These are phyloP conservation scores for Pyricularia sp. DNA, from an alignment of 2,329 filamentous ascomycete genomes.

Conservation along the genomic window DNA sequence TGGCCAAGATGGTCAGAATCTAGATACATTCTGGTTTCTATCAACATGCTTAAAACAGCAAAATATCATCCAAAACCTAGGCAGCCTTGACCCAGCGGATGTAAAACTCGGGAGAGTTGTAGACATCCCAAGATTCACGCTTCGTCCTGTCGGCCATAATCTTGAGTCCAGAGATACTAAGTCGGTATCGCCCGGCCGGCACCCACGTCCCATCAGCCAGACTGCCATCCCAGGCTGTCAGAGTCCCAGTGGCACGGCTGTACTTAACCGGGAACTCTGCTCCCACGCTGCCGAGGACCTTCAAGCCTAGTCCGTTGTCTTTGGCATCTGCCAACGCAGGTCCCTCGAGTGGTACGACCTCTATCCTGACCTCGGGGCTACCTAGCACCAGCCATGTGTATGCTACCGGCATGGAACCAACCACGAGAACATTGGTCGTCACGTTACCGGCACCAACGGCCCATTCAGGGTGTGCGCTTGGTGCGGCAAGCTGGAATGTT, in stretches of 20 bases:
- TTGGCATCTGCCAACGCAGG: background rate
- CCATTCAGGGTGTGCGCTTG: background rate
- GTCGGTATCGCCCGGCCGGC: background rate
- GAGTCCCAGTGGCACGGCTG: background rate
- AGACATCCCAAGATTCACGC: background rate
- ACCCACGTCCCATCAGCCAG: background rate
- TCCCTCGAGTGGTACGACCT: background rate
- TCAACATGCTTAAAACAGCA: too few relatives aligned
- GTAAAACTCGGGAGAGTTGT: background rate
- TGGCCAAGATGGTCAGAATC: too few relatives aligned
- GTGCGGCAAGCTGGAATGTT: background rate
- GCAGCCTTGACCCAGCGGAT: background rate
- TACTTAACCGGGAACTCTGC: background rate
- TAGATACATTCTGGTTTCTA: too few relatives aligned
- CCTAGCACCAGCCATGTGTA: background rate
- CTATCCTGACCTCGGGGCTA: background rate
- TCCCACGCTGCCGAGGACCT: background rate
- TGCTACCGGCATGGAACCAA: background rate
- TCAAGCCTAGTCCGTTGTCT: background rate
- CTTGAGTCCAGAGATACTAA: background rate
- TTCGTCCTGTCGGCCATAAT: background rate
- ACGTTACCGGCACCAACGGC: background rate
- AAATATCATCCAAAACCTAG: background rate
- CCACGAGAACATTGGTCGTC: background rate
- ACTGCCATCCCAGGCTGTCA: background rate